These are phyloP conservation scores for Pythium phragmitis DNA, from an alignment of 352 stramenopile genomes.

Conservation along the genomic window DNA sequence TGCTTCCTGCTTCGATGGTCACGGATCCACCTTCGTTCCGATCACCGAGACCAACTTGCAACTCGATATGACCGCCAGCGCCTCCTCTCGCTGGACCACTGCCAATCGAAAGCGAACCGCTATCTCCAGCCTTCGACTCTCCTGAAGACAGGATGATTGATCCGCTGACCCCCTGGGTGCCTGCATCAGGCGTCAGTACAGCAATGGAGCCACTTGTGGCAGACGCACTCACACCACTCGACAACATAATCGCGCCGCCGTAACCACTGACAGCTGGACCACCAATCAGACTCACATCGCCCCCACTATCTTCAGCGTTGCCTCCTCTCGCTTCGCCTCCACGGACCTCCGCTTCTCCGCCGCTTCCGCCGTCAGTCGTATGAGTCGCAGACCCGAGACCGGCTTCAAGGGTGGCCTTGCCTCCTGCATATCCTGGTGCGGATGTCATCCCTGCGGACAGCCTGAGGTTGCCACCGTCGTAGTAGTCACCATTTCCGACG, in stretches of 20 bases:
- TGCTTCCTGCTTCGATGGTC: slow-evolving; percentile 67
- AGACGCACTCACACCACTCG: slow-evolving; percentile 45
- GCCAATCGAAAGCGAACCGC: slow-evolving; percentile 49
- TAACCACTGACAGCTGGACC: slow-evolving; percentile 70
- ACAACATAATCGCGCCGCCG: slow-evolving; percentile 52
- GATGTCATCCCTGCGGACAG: slow-evolving; percentile 66
- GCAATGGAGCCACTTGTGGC: slow-evolving; percentile 52
- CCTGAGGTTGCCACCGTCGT: slow-evolving; percentile 54
- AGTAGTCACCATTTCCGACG: slow-evolving; percentile 56
- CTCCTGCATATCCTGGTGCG: slow-evolving; percentile 47
- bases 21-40: slow-evolving; percentile 82
- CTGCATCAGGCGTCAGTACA: slow-evolving; percentile 49
- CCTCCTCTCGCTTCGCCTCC: slow-evolving; percentile 88
- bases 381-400: slow-evolving; percentile 71
- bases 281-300: slow-evolving; percentile 70
- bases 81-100: slow-evolving; percentile 51
- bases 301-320: slow-evolving; percentile 88
- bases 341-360: slow-evolving; percentile 75
- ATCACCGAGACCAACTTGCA: slow-evolving; percentile 67
- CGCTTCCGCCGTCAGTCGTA: slow-evolving; percentile 88
- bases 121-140: slow-evolving; percentile 51
- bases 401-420: slow-evolving; percentile 45
- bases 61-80: slow-evolving; percentile 48
- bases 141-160: slow-evolving; percentile 39
- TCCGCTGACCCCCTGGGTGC: slow-evolving; percentile 51